phyloP scores from a whole-genome alignment of 2,329 filamentous ascomycete genomes.

The Shiraia bambusicola region DNA sequence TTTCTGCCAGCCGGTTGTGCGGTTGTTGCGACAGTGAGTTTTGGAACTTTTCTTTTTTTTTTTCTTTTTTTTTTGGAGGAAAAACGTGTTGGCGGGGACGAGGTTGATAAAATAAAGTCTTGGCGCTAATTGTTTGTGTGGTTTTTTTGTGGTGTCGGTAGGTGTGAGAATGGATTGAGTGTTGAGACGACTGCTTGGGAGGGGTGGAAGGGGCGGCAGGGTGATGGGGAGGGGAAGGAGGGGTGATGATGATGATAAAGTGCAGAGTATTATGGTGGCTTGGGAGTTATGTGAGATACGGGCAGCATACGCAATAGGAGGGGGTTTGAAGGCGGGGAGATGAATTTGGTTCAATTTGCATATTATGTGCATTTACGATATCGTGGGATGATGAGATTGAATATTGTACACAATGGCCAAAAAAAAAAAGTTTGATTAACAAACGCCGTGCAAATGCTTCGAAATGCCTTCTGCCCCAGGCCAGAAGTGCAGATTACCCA shows the following conservation, averaged over 20 bases:
- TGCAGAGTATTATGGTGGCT: no score
- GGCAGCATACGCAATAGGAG: no score
- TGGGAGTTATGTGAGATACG: no score
- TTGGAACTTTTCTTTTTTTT: no score
- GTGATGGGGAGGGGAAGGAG: slow-evolving; percentile 12
- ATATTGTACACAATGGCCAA: slow-evolving; percentile 16
- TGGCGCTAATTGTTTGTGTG: slow-evolving; percentile 23
- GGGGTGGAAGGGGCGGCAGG: slow-evolving; percentile 42
- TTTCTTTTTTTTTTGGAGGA: no score
- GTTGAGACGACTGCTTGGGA: slow-evolving; percentile 66
- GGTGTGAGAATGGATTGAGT: slow-evolving; percentile 56
- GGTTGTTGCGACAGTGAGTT: slow-evolving; percentile 60
- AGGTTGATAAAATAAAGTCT: no score
- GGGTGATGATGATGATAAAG: background rate
- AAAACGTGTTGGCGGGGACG: no score
- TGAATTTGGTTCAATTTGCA: background rate
- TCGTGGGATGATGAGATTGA: background rate
- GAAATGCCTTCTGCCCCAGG: slow-evolving; percentile 14
- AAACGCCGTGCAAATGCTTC: slow-evolving; percentile 27
- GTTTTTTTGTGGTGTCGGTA: slow-evolving; percentile 27
- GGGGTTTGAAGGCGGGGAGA: background rate
- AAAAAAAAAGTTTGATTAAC: slow-evolving; percentile 2
- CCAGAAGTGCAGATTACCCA: slow-evolving; percentile 28
- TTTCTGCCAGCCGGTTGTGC: slow-evolving; percentile 59
- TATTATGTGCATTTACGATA: background rate